Evolutionary conservation across 345 rosid genomes (phyloP), one percentile per base, ranked within the genome.

Genomic region (sweet orange (Citrus sinensis)): DNA sequence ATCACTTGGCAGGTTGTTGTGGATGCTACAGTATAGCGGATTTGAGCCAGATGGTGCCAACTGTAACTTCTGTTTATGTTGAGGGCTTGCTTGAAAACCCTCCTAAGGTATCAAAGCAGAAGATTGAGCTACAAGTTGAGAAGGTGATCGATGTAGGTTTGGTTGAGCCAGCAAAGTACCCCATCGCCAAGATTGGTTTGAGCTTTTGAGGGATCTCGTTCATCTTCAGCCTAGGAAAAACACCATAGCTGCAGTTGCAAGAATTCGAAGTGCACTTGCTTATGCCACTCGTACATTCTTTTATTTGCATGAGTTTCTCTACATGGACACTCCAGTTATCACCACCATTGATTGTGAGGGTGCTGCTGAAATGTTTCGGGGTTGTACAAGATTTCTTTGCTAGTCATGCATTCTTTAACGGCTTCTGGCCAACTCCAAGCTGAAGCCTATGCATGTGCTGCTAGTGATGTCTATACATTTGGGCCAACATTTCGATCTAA

Each of bases 281-380:
- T 91, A 85, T 81, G 97, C 97, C 0, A 95, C 98, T 0, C 98
- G 91, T 76, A 84, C 90, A 1, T 95, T 95, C 85, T 95, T 95
- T 82, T 93, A 91, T 83, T 88, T 92, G 76, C 83, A 90, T 63
- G 87, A 87, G 7, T 93, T 93, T 73, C 85, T 88, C 0, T 93
- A 90, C 73, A 54, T 93, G 32, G 97, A 92, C 80, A 93, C 94
- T 13, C 98, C 97, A 1, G 93, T 95, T 68, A 71, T 95, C 67
- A 91, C 97, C 1, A 92, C 98, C 14, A 93, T 95, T 83, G 97
- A 93, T 65, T 93, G 98, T 76, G 99, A 95, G 85, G 99, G 97
- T 65, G 99, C 97, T 59, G 99, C 97, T 74, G 99, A 93, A 72
- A 91, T 90, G 98, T 95, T 95, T 82, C 99, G 91, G 86, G 98